Conservation (phyloP, 345 rosid species). For the Lepidium africanum region DNA sequence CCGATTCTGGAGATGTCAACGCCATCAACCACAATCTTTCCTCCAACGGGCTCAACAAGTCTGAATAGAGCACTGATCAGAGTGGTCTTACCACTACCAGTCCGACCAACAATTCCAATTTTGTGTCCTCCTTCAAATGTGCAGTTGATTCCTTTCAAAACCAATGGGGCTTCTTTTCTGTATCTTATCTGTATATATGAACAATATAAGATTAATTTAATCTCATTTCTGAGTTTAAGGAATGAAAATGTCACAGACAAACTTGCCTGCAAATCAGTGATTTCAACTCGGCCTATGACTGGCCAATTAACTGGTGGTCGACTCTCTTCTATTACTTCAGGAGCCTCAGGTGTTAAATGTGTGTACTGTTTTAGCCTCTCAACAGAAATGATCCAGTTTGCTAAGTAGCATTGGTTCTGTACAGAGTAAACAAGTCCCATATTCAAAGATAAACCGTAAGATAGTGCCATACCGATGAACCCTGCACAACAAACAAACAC, state of each 20-base stretch:
- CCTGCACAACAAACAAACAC: slow-evolving; percentile 38
- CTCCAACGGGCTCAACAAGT: slow-evolving; percentile 82
- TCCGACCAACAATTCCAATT: slow-evolving; percentile 91
- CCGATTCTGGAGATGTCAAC: slow-evolving; percentile 71
- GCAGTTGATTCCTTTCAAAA: slow-evolving; percentile 79
- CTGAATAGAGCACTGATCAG: slow-evolving; percentile 85
- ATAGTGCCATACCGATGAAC: slow-evolving; percentile 95
- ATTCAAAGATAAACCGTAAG: slow-evolving; percentile 89
- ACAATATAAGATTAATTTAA: not conserved
- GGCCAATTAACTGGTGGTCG: slow-evolving; percentile 84
- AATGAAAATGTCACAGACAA: not conserved
- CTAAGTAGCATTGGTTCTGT: slow-evolving; percentile 81
- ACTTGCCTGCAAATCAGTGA: slow-evolving; percentile 67
- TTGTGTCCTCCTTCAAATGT: slow-evolving; percentile 81
- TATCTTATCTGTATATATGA: slow-evolving; percentile 60
- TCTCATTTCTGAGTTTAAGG: not conserved
- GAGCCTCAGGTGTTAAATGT: slow-evolving; percentile 85
- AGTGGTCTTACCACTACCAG: slow-evolving; percentile 95
- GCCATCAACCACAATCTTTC: slow-evolving; percentile 75
- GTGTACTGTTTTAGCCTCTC: slow-evolving; percentile 94
- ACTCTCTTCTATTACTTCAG: slow-evolving; percentile 62
- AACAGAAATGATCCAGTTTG: slow-evolving; percentile 85
- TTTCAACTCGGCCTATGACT: slow-evolving; percentile 67
- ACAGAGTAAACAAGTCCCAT: slow-evolving; percentile 63
- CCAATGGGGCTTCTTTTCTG: slow-evolving; percentile 57